A percentile compares a stretch with the other conserved stretches of the same genome.
These are phyloP conservation scores for Lyophyllum atratum DNA, from an alignment of 768 basidiomycete genomes.

Conservation along the genomic window DNA sequence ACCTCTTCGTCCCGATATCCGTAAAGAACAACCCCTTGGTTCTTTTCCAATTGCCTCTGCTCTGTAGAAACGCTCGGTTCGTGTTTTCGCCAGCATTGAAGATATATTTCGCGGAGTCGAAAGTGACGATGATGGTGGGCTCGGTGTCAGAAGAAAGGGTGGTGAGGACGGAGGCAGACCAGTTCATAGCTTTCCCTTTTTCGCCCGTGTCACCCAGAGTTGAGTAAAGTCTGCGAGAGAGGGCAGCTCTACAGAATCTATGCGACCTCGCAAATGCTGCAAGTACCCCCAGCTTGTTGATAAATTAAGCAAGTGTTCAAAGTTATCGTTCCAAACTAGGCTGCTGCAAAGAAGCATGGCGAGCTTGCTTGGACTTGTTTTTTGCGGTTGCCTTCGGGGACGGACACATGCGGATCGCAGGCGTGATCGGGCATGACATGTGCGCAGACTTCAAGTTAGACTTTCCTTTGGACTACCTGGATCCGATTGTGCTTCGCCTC, in stretches of 20 bases:
- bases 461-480: neutral
- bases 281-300: constrained; percentile 15
- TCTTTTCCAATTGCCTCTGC: constrained; percentile 63
- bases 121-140: constrained; percentile 72
- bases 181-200: constrained; percentile 44
- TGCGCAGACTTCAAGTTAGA: constrained; percentile 5
- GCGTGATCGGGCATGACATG: constrained; percentile 5
- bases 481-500: neutral
- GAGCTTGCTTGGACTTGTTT: neutral
- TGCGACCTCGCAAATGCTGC: constrained; percentile 1
- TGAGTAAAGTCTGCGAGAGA: constrained; percentile 11
- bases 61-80: constrained; percentile 72
- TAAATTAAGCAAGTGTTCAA: neutral
- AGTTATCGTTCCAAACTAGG: neutral
- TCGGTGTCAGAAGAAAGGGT: constrained; percentile 75
- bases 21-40: constrained; percentile 75
- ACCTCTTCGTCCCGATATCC: constrained; percentile 58
- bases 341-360: neutral
- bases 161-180: constrained; percentile 64
- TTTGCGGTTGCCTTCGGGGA: neutral
- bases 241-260: constrained; percentile 6
- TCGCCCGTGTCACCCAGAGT: neutral
- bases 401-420: neutral
- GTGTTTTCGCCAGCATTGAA: constrained; percentile 89
- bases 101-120: constrained; percentile 80